Evolutionary conservation across 2,329 filamentous ascomycete genomes (phyloP).

Genomic region (Colletotrichum cordylinicola): DNA sequence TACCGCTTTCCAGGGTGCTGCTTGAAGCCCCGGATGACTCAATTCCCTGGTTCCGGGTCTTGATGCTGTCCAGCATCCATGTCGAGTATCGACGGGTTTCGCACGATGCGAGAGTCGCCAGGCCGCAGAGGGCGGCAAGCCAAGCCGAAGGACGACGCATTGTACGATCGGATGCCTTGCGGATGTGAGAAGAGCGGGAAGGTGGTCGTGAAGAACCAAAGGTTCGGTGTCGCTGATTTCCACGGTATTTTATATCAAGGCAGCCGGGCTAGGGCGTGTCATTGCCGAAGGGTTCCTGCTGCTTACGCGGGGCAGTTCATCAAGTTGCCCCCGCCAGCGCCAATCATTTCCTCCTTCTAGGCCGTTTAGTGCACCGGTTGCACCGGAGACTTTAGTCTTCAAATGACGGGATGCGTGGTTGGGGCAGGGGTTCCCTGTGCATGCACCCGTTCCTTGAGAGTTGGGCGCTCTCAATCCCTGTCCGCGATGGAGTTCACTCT

Average conservation of each 20-base stretch:
- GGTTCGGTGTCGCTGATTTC: neutral
- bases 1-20: constrained; percentile 28
- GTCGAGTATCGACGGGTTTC: constrained; percentile 20
- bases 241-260: neutral
- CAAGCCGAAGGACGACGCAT: neutral
- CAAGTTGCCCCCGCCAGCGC: neutral
- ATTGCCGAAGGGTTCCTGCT: neutral
- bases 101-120: neutral
- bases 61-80: constrained; percentile 30
- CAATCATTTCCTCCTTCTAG: neutral
- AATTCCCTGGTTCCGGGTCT: constrained; percentile 27
- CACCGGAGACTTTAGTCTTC: neutral
- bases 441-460: neutral
- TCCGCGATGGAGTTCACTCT: neutral
- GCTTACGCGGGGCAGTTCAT: neutral
- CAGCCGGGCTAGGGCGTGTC: neutral
- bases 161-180: neutral
- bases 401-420: neutral
- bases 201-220: neutral
- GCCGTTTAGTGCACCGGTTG: neutral
- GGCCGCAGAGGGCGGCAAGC: neutral
- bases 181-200: rapidly evolving
- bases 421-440: neutral
- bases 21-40: constrained; percentile 24
- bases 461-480: neutral